Evolutionary conservation across 371 early-diverging fungal genomes (phyloP).

Genomic region (Saksenaea vasiformis): DNA sequence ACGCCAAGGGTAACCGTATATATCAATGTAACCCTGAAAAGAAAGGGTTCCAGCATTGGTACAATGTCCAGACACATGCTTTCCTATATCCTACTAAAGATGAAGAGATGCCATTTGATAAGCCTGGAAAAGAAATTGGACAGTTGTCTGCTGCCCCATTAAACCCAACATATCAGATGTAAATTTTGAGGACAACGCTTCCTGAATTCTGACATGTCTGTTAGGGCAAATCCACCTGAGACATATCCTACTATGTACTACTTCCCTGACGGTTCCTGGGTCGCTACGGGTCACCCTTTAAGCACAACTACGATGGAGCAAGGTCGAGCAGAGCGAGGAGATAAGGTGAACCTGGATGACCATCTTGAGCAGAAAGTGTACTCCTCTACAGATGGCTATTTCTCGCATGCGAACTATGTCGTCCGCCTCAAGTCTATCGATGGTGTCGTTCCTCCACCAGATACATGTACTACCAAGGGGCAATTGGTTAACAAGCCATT

Average conservation of each 20-base stretch:
- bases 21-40: slow-evolving; percentile 48
- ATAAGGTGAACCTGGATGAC: slow-evolving; percentile 37
- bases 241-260: slow-evolving; percentile 35
- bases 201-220: background rate
- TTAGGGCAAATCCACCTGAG: slow-evolving; percentile 35
- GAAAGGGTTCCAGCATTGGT: slow-evolving; percentile 43
- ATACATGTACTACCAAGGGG: slow-evolving; percentile 38
- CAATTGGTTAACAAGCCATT: slow-evolving; percentile 35
- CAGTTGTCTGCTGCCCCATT: slow-evolving; percentile 35
- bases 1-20: slow-evolving; percentile 39
- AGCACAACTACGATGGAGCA: slow-evolving; percentile 37
- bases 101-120: slow-evolving; percentile 31
- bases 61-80: slow-evolving; percentile 45
- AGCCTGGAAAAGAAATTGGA: slow-evolving; percentile 33
- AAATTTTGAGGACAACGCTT: background rate
- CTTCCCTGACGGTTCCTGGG: slow-evolving; percentile 47
- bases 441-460: slow-evolving; percentile 31
- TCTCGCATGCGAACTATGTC: slow-evolving; percentile 41
- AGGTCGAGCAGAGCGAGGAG: slow-evolving; percentile 35
- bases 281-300: slow-evolving; percentile 31
- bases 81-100: slow-evolving; percentile 36
- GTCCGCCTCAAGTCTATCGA: slow-evolving; percentile 35
- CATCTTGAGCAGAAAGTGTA: slow-evolving; percentile 26
- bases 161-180: slow-evolving; percentile 27
- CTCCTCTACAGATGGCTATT: slow-evolving; percentile 36